These are phyloP conservation scores for Balakata baccata DNA, from an alignment of 345 rosid genomes.

Conservation along the genomic window DNA sequence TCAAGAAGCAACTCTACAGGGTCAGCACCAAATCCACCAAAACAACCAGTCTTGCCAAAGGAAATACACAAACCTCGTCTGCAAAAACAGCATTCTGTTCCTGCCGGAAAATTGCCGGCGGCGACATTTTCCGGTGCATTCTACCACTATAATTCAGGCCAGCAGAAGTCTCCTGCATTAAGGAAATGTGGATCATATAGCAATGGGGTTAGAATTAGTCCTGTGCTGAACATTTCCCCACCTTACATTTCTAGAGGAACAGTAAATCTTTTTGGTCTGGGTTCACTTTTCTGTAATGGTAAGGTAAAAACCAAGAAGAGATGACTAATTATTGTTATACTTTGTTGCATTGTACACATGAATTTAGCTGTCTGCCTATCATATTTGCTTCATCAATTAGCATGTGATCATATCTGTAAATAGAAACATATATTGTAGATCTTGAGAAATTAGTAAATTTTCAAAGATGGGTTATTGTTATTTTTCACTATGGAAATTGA, in stretches of 20 bases:
- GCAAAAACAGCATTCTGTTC: slow-evolving; percentile 49
- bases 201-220: slow-evolving; percentile 59
- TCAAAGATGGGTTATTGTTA: not conserved
- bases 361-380: slow-evolving; percentile 34
- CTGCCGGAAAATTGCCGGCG: slow-evolving; percentile 44
- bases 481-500: slow-evolving; percentile 4
- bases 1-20: slow-evolving; percentile 91
- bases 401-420: slow-evolving; percentile 48
- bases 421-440: slow-evolving; percentile 15
- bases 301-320: slow-evolving; percentile 64
- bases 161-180: slow-evolving; percentile 32
- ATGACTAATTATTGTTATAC: slow-evolving; percentile 9
- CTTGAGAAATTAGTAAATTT: slow-evolving; percentile 1
- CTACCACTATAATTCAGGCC: slow-evolving; percentile 27
- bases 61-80: slow-evolving; percentile 42
- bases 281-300: slow-evolving; percentile 71
- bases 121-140: slow-evolving; percentile 29
- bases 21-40: slow-evolving; percentile 55
- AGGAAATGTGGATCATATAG: slow-evolving; percentile 55
- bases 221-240: slow-evolving; percentile 68
- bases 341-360: slow-evolving; percentile 36
- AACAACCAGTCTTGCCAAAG: slow-evolving; percentile 34
- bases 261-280: slow-evolving; percentile 59
- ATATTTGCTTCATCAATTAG: slow-evolving; percentile 20
- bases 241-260: slow-evolving; percentile 62